phyloP scores from a whole-genome alignment of 768 basidiomycete genomes.

The Trametes maxima region DNA sequence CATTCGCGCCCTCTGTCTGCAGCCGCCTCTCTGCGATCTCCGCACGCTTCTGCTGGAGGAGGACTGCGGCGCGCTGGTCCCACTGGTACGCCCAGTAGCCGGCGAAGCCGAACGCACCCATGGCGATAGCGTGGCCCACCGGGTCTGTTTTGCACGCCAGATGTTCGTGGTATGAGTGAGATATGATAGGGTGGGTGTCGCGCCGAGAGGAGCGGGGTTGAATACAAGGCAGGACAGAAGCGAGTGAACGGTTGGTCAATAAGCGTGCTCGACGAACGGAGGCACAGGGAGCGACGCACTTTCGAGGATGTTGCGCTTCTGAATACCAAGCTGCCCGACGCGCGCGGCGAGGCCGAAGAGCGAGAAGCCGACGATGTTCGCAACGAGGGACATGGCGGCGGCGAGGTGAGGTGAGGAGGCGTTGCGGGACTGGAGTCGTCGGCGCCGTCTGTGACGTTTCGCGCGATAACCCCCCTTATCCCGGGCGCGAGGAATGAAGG shows the following conservation, averaged over 20 bases:
- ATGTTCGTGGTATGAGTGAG: not conserved
- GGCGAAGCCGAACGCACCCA: conserved; percentile 67
- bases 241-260: not conserved
- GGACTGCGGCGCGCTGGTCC: conserved; percentile 61
- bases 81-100: conserved; percentile 78
- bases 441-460: conserved; percentile 1
- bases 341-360: conserved; percentile 81
- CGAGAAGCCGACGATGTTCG: conserved; percentile 77
- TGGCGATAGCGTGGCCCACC: conserved; percentile 67
- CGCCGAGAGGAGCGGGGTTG: not conserved
- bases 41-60: conserved; percentile 64
- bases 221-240: not conserved
- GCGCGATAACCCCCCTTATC: conserved; percentile 3
- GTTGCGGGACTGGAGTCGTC: not conserved
- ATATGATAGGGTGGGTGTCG: not conserved
- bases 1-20: conserved; percentile 3
- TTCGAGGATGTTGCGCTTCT: conserved; percentile 74
- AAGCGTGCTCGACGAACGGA: not conserved
- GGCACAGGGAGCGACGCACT: conserved; percentile 55
- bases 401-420: conserved; percentile 3
- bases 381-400: conserved; percentile 59
- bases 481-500: not conserved
- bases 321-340: conserved; percentile 85
- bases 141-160: conserved; percentile 53
- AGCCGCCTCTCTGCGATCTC: conserved; percentile 57